Percentiles rank a stretch among this genome's conserved stretches.
Conservation (phyloP, 345 rosid genomes). For the Brassica incana region DNA sequence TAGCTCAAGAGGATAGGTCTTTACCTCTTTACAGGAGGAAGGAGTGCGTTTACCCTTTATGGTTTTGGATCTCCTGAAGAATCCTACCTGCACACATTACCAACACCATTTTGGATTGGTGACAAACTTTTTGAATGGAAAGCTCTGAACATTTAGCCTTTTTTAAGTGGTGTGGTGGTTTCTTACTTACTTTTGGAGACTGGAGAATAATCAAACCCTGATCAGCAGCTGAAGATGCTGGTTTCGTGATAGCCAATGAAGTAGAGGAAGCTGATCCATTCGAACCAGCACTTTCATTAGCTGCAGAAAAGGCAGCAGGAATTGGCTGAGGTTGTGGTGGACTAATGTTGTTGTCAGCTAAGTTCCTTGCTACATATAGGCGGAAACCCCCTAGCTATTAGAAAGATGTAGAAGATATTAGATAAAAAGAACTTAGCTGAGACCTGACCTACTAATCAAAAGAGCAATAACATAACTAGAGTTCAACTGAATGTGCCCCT, state of each 20-base stretch:
- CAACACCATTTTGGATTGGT: not conserved
- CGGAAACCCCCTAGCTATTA: conserved; percentile 71
- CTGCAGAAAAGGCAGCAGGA: conserved; percentile 30
- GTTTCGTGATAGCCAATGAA: conserved; percentile 61
- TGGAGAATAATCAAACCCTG: conserved; percentile 70
- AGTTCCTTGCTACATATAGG: conserved; percentile 61
- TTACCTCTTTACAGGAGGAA: conserved; percentile 84
- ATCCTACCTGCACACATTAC: conserved; percentile 65
- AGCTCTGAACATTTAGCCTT: not conserved
- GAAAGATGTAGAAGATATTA: not conserved
- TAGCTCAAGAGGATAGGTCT: not conserved
- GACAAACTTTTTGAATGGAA: not conserved
- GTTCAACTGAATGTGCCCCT: not conserved
- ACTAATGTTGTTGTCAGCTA: conserved; percentile 44
- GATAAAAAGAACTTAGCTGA: not conserved
- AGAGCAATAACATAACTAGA: conserved; percentile 8
- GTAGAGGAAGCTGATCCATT: conserved; percentile 63
- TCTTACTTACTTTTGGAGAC: conserved; percentile 70
- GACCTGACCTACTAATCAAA: not conserved
- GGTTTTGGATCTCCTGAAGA: conserved; percentile 75
- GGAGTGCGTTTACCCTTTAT: conserved; percentile 77
- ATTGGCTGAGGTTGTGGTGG: conserved; percentile 30
- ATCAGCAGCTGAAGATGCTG: conserved; percentile 59
- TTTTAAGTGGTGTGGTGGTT: not conserved
- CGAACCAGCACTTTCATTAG: conserved; percentile 26